These are phyloP conservation scores for Alternaria brassicicola DNA, from an alignment of 2,329 filamentous ascomycete species.

Conservation along the genomic window DNA sequence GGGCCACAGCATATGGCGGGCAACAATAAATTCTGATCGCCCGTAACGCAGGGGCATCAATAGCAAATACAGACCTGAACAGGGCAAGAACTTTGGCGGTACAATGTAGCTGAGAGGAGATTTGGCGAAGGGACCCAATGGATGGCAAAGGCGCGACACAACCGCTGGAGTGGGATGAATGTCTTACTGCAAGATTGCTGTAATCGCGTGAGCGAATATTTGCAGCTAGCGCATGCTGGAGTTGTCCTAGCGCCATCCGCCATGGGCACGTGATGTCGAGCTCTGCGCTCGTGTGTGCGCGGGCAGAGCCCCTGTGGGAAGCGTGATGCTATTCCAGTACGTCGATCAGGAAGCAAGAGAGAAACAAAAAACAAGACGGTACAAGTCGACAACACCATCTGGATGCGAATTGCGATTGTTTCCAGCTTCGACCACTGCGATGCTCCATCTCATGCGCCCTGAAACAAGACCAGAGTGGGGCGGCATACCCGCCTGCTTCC, in stretches of 20 bases:
- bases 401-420: not conserved
- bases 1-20: slow-evolving; percentile 20
- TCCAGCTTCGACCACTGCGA: slow-evolving; percentile 10
- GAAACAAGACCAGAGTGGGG: slow-evolving; percentile 9
- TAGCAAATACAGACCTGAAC: slow-evolving; percentile 17
- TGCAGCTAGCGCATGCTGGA: not conserved
- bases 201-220: slow-evolving; percentile 8
- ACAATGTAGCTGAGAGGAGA: slow-evolving; percentile 1
- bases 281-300: not conserved
- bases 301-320: slow-evolving; percentile 1
- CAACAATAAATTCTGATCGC: slow-evolving; percentile 13
- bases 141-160: not conserved
- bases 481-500: slow-evolving; percentile 9
- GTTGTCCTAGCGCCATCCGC: not conserved
- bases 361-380: slow-evolving; percentile 3
- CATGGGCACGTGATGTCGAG: not conserved
- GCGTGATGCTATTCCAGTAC: not conserved
- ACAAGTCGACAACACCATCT: not conserved
- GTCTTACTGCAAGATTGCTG: slow-evolving; percentile 5
- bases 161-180: slow-evolving; percentile 16
- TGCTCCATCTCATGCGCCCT: slow-evolving; percentile 6
- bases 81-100: slow-evolving; percentile 4
- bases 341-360: too few species aligned
- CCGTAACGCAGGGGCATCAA: slow-evolving; percentile 18
- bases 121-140: not conserved